Evolutionary conservation across 1,284 basidiomycete species (phyloP).

Genomic region (Ceratobasidium sp.): DNA sequence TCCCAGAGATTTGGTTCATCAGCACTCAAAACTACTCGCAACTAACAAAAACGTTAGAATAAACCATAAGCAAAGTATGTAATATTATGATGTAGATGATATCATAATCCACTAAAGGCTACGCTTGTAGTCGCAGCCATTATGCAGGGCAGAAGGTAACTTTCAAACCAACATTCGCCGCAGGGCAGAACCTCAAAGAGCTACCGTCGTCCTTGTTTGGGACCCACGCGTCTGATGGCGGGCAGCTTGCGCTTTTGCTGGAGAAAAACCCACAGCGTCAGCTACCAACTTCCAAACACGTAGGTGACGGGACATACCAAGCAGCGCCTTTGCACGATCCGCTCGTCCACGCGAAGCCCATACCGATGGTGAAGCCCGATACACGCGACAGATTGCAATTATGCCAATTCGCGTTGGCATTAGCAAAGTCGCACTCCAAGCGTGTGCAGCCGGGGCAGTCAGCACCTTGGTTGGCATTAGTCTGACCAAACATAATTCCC

Average conservation of each 20-base stretch:
- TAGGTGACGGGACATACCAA: neutral
- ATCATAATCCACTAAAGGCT: no score
- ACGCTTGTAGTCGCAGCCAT: no score
- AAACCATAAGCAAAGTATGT: no score
- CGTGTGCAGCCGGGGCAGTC: slow-evolving; percentile 20
- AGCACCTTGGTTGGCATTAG: neutral
- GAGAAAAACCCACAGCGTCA: neutral
- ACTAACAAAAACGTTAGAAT: no score
- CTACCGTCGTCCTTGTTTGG: slow-evolving; percentile 21
- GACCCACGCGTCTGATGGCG: slow-evolving; percentile 30
- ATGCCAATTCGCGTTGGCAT: neutral
- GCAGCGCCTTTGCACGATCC: slow-evolving; percentile 11
- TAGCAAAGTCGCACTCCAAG: slow-evolving; percentile 24
- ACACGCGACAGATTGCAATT: slow-evolving; percentile 19
- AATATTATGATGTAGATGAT: no score
- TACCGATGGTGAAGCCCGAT: slow-evolving; percentile 8
- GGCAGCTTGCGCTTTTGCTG: slow-evolving; percentile 10
- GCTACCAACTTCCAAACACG: no score
- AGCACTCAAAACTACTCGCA: no score
- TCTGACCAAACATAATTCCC: slow-evolving; percentile 16
- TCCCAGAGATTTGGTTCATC: no score
- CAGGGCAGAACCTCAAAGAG: slow-evolving; percentile 20
- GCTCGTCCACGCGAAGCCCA: slow-evolving; percentile 19
- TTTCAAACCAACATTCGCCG: slow-evolving; percentile 4
- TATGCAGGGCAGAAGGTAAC: slow-evolving; percentile 34